Percentiles rank a stretch among this genome's conserved stretches.
Evolutionary conservation across 495 filamentous ascomycete species (phyloP).

Genomic region (Aspergillus wentii): DNA sequence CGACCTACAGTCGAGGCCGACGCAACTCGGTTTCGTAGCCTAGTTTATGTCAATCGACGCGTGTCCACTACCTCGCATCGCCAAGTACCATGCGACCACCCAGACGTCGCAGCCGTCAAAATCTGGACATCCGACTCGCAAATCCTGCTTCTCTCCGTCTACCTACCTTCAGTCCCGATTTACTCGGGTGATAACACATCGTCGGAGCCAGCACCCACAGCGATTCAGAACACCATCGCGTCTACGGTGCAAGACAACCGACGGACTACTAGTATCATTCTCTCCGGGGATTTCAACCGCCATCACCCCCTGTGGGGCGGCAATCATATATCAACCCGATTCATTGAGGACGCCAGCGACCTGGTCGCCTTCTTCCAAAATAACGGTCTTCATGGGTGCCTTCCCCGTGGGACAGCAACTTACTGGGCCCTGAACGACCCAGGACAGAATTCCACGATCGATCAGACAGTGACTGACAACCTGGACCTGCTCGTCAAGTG

Average conservation of each 20-base stretch:
- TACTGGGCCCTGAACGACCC: conserved; percentile 14
- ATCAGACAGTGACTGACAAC: conserved; percentile 13
- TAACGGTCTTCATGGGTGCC: conserved; percentile 8
- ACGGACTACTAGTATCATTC: conserved; percentile 9
- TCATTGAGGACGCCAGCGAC: conserved; percentile 15
- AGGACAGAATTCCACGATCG: conserved; percentile 13
- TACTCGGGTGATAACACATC: no score
- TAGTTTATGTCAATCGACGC: conserved; percentile 18
- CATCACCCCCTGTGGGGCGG: conserved; percentile 16
- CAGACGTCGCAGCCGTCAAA: conserved; percentile 17
- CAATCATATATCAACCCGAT: conserved; percentile 7
- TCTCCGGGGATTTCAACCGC: conserved; percentile 19
- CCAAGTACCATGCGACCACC: conserved; percentile 20
- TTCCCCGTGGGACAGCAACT: conserved; percentile 11
- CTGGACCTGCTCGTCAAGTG: conserved; percentile 11
- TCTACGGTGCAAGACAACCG: background rate
- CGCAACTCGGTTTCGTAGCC: conserved; percentile 12
- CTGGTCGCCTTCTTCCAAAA: conserved; percentile 16
- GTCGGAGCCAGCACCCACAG: no score
- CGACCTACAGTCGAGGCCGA: conserved; percentile 8
- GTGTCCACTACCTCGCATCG: conserved; percentile 20
- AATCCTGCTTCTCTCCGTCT: conserved; percentile 16
- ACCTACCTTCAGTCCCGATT: conserved; percentile 9
- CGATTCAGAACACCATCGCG: conserved; percentile 15
- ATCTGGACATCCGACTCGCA: conserved; percentile 18